Conservation (phyloP, 2,329 filamentous ascomycete genomes). For the Aspergillus oerlinghausenensis region DNA sequence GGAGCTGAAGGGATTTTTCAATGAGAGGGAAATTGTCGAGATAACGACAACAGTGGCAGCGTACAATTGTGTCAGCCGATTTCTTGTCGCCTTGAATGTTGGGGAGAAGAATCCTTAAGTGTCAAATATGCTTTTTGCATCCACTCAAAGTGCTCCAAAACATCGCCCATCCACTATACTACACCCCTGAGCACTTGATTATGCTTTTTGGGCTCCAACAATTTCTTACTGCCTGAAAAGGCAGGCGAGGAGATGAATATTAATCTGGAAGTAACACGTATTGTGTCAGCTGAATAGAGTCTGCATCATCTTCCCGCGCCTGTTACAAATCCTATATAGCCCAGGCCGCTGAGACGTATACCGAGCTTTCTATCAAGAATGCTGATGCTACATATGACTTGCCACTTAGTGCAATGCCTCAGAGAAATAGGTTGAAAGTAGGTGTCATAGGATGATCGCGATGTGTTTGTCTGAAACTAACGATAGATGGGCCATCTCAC, state of each 20-base stretch:
- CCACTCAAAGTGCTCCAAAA: background rate
- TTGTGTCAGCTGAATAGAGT: background rate
- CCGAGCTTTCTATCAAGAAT: background rate
- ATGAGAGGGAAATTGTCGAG: slow-evolving; percentile 71
- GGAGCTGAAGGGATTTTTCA: slow-evolving; percentile 57
- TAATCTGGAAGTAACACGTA: background rate
- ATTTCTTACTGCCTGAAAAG: too few species aligned
- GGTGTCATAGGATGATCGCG: background rate
- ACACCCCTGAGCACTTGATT: too few species aligned
- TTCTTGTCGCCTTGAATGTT: slow-evolving; percentile 74
- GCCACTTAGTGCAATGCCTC: too few species aligned
- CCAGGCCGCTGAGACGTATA: background rate
- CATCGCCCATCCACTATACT: too few species aligned
- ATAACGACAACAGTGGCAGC: slow-evolving; percentile 72
- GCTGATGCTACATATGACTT: background rate
- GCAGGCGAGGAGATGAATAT: background rate
- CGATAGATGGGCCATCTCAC: background rate
- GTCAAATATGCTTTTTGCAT: background rate
- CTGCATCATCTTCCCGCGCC: background rate
- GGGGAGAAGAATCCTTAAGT: slow-evolving; percentile 36
- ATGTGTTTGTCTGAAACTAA: background rate
- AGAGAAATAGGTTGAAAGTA: background rate
- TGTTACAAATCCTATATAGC: background rate
- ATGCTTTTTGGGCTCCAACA: too few species aligned
- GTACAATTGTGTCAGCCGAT: slow-evolving; percentile 82